phyloP scores from a whole-genome alignment of 2,329 filamentous ascomycete genomes.

The Xylaria sp. region DNA sequence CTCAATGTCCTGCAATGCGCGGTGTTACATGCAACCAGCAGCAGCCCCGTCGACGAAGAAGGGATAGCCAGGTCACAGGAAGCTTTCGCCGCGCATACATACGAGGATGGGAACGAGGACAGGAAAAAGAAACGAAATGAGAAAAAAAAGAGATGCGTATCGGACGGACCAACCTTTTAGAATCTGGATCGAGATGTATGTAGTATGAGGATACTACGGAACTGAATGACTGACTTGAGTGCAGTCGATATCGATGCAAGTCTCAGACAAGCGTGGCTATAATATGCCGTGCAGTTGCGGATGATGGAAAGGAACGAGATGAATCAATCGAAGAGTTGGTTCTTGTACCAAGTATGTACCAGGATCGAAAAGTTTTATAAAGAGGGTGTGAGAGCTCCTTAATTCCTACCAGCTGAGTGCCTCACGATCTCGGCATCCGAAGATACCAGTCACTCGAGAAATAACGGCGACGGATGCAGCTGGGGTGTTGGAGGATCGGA shows the following conservation, averaged over 20 bases:
- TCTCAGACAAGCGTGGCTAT: constrained; percentile 17
- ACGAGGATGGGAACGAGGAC: not conserved
- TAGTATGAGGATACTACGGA: not conserved
- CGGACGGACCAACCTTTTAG: not conserved
- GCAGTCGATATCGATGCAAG: constrained; percentile 12
- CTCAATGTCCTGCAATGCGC: constrained; percentile 7
- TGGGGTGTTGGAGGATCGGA: constrained; percentile 9
- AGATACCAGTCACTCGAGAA: not conserved
- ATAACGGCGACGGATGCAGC: constrained; percentile 6
- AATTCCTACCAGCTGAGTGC: constrained; percentile 3
- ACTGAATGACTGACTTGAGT: constrained; percentile 1
- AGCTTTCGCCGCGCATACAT: constrained; percentile 14
- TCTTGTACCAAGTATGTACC: not conserved
- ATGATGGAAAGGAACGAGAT: not conserved
- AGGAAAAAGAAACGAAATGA: constrained; percentile 6
- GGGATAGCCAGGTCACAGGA: constrained; percentile 6
- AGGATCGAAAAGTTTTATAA: constrained; percentile 8
- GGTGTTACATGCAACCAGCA: constrained; percentile 3
- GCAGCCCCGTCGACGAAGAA: not conserved
- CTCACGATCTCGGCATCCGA: constrained; percentile 15
- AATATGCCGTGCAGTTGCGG: not conserved
- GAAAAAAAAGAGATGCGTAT: not conserved
- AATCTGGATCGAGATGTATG: not conserved
- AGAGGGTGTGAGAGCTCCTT: not conserved
- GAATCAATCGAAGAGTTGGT: not conserved